These are phyloP conservation scores for Exophiala sp. DNA, from an alignment of 2,329 filamentous ascomycete genomes.

Conservation along the genomic window DNA sequence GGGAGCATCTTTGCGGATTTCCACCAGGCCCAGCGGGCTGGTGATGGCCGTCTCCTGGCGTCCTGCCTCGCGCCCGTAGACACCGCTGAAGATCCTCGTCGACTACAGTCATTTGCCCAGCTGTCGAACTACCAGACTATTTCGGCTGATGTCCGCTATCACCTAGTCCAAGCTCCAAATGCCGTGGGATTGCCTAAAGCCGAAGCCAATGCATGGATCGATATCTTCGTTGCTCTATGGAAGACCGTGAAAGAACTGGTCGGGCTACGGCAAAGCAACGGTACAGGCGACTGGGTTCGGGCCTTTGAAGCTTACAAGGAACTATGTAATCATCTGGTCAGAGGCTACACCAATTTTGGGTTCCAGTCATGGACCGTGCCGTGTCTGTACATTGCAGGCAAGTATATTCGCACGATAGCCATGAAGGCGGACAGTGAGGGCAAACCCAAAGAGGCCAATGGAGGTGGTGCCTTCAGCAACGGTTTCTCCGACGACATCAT, in stretches of 20 bases:
- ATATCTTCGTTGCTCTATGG: constrained; percentile 80
- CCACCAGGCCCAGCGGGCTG: constrained; percentile 56
- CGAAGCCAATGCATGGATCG: constrained; percentile 75
- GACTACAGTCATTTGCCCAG: constrained; percentile 64
- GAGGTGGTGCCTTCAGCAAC: constrained; percentile 40
- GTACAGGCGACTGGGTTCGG: constrained; percentile 63
- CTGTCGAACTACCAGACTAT: constrained; percentile 62
- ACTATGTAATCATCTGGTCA: constrained; percentile 66
- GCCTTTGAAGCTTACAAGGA: constrained; percentile 90
- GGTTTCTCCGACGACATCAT: constrained; percentile 76
- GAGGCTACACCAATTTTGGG: constrained; percentile 68
- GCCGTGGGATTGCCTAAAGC: constrained; percentile 54
- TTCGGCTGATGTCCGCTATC: constrained; percentile 63
- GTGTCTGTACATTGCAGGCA: constrained; percentile 79
- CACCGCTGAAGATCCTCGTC: constrained; percentile 56
- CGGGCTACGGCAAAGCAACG: constrained; percentile 52
- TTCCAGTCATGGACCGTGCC: constrained; percentile 91
- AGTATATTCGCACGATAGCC: constrained; percentile 79
- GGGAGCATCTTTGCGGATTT: constrained; percentile 69
- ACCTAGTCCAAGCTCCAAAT: constrained; percentile 59
- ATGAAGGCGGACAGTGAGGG: constrained; percentile 78
- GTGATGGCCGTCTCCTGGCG: constrained; percentile 67
- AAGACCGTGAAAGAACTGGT: constrained; percentile 70
- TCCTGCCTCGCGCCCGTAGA: constrained; percentile 67
- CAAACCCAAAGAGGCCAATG: constrained; percentile 44